Conservation (phyloP, 352 stramenopile genomes). For the Globisporangium megalacanthum region DNA sequence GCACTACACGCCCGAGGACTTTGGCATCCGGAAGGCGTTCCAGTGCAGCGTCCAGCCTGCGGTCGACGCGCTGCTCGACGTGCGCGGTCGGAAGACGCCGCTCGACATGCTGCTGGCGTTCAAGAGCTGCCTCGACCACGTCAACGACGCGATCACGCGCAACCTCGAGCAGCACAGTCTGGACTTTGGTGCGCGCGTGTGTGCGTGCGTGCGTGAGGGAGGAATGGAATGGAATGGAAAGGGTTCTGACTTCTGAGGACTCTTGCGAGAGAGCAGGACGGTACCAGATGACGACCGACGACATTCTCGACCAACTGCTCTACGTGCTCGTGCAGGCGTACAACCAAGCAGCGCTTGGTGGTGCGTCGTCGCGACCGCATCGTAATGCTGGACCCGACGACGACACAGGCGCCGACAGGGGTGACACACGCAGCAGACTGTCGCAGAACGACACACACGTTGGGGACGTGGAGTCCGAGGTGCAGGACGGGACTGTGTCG, state of each 20-base stretch:
- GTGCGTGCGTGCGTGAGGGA: too few relatives aligned
- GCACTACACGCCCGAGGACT: slow-evolving; percentile 59
- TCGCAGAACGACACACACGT: slow-evolving; percentile 7
- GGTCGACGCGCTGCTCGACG: slow-evolving; percentile 26
- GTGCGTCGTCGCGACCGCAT: not conserved
- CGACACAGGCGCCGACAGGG: not conserved
- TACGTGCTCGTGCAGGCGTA: slow-evolving; percentile 58
- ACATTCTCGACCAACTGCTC: slow-evolving; percentile 75
- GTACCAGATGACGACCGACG: slow-evolving; percentile 68
- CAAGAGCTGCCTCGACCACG: slow-evolving; percentile 54
- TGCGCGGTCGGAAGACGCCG: slow-evolving; percentile 49
- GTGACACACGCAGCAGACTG: not conserved
- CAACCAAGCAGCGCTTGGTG: slow-evolving; percentile 18
- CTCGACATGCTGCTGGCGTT: slow-evolving; percentile 73
- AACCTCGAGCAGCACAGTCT: slow-evolving; percentile 52
- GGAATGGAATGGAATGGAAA: too few relatives aligned
- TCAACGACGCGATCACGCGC: slow-evolving; percentile 47
- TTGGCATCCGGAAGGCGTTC: slow-evolving; percentile 63
- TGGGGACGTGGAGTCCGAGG: not conserved
- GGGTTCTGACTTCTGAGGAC: too few relatives aligned
- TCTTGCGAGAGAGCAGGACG: slow-evolving; percentile 18
- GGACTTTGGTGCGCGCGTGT: slow-evolving; percentile 30
- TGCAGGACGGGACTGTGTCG: not conserved
- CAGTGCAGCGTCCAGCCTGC: slow-evolving; percentile 49
- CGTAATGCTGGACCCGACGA: not conserved